Conservation (phyloP, 805 yeast species). For the Maudiozyma barnettii region DNA sequence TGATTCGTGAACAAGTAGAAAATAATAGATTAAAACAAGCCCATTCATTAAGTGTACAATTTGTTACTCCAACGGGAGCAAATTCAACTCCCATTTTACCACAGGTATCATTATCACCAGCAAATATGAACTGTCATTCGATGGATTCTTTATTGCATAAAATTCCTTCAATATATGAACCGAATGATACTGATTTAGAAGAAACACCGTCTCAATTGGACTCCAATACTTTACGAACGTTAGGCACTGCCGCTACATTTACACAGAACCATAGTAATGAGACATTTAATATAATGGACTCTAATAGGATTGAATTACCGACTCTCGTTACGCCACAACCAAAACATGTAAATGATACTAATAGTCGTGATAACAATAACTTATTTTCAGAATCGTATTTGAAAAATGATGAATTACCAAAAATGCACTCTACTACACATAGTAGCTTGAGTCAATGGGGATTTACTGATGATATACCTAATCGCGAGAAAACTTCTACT, state of each 20-base stretch:
- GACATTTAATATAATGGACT: not conserved
- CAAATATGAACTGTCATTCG: not conserved
- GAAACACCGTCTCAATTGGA: not conserved
- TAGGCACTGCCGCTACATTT: not conserved
- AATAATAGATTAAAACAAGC: constrained; percentile 30
- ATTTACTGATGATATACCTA: not conserved
- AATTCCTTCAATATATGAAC: not conserved
- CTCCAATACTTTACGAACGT: not conserved
- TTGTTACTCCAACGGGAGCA: not conserved
- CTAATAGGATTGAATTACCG: not conserved
- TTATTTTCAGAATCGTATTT: constrained; percentile 36
- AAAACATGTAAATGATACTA: constrained; percentile 4
- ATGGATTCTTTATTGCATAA: constrained; percentile 1
- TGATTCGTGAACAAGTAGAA: constrained; percentile 54
- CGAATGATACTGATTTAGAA: not conserved
- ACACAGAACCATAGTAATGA: not conserved
- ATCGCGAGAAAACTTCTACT: not conserved
- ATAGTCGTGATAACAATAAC: constrained; percentile 6
- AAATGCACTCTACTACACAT: not conserved
- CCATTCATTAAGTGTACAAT: constrained; percentile 5
- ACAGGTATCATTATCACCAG: not conserved
- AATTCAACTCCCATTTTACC: not conserved
- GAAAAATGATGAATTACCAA: constrained; percentile 35
- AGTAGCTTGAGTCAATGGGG: not conserved
- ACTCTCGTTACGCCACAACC: constrained; percentile 22